Evolutionary conservation across 768 basidiomycete species (phyloP).

Genomic region (Serendipita vermifera): DNA sequence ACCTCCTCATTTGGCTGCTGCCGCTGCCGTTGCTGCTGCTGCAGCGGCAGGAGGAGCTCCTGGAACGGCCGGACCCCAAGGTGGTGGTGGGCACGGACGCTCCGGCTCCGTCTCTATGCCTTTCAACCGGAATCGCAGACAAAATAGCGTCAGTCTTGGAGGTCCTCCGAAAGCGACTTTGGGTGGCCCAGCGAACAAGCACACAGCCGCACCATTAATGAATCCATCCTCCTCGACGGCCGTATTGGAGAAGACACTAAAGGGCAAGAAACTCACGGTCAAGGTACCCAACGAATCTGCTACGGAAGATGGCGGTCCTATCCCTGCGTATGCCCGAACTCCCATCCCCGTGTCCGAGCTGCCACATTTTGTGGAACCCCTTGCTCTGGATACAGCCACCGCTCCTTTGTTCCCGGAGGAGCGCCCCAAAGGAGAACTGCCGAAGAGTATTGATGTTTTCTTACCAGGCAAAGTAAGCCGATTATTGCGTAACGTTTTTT

Average conservation of each 20-base stretch:
- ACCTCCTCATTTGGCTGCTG: slow-evolving; percentile 35
- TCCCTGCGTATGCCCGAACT: slow-evolving; percentile 28
- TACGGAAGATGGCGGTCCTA: slow-evolving; percentile 19
- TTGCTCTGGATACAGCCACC: slow-evolving; percentile 29
- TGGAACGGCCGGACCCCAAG: not conserved
- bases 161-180: slow-evolving; percentile 81
- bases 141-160: slow-evolving; percentile 59
- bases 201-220: slow-evolving; percentile 41
- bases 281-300: slow-evolving; percentile 60
- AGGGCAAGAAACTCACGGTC: slow-evolving; percentile 54
- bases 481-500: slow-evolving; percentile 10
- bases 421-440: slow-evolving; percentile 35
- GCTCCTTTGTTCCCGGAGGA: slow-evolving; percentile 55
- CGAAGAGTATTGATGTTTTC: slow-evolving; percentile 63
- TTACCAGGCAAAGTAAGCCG: slow-evolving; percentile 60
- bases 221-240: slow-evolving; percentile 20
- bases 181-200: slow-evolving; percentile 65
- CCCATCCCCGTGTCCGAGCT: slow-evolving; percentile 53
- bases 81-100: not conserved
- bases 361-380: slow-evolving; percentile 25
- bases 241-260: slow-evolving; percentile 21
- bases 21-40: slow-evolving; percentile 25
- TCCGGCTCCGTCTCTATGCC: slow-evolving; percentile 26
- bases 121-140: slow-evolving; percentile 48
- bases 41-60: slow-evolving; percentile 17